Evolutionary conservation across 2,329 filamentous ascomycete genomes (phyloP).

Genomic region (Fusarium coicis): DNA sequence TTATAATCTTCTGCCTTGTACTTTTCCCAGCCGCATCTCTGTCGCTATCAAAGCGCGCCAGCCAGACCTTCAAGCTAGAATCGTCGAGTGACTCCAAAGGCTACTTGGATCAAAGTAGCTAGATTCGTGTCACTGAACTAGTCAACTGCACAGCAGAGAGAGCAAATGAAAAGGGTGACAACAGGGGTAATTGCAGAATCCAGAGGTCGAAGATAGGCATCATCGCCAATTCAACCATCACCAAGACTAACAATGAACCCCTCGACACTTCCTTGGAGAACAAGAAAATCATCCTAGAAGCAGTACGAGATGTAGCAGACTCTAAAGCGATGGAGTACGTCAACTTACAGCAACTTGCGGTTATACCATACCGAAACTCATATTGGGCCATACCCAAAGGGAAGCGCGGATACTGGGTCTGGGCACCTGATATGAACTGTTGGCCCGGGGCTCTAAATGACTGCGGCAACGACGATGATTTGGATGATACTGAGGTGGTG

Average conservation of each 20-base stretch:
- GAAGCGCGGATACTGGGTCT: background rate
- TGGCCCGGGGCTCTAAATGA: background rate
- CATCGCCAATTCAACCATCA: background rate
- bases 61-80: background rate
- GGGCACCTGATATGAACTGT: background rate
- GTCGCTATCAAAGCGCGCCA: background rate
- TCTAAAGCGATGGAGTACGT: background rate
- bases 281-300: accelerated
- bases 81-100: background rate
- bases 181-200: background rate
- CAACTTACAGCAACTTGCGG: background rate
- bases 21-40: background rate
- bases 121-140: background rate
- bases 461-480: too few species aligned
- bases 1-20: background rate
- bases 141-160: background rate
- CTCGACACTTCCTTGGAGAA: background rate
- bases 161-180: background rate
- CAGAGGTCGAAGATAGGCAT: background rate
- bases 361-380: background rate
- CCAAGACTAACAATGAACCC: accelerated
- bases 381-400: background rate
- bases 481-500: background rate
- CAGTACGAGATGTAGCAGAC: background rate
- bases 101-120: background rate